Conservation (phyloP, 192 early-diverging fungal genomes). For the Spinellus fusiger region DNA sequence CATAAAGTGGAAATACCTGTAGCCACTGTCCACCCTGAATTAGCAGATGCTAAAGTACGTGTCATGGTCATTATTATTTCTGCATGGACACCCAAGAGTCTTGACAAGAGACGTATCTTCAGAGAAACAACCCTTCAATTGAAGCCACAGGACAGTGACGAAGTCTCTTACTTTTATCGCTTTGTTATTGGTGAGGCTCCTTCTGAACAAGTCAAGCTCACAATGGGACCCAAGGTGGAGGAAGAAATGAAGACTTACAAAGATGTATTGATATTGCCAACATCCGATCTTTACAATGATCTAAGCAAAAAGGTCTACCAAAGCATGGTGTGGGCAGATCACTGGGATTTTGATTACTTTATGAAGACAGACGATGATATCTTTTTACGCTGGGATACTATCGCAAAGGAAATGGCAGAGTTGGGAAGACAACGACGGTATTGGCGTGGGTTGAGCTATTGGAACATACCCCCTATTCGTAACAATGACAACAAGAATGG, state of each 20-base stretch:
- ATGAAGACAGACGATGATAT: conserved; percentile 59
- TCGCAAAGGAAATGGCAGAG: conserved; percentile 37
- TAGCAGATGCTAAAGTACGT: conserved; percentile 31
- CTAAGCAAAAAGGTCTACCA: conserved; percentile 52
- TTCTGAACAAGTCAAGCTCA: conserved; percentile 25
- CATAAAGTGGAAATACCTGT: conserved; percentile 24
- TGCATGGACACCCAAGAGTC: conserved; percentile 50
- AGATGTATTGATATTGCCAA: conserved; percentile 49
- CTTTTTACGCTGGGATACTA: conserved; percentile 53
- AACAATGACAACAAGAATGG: conserved; percentile 47
- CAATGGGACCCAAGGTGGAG: conserved; percentile 40
- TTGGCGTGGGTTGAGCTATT: conserved; percentile 52
- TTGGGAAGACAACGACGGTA: conserved; percentile 43
- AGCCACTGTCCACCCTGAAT: conserved; percentile 14
- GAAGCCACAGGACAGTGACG: conserved; percentile 32
- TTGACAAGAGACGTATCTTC: conserved; percentile 37
- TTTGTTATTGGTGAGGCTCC: conserved; percentile 51
- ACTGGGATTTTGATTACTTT: conserved; percentile 48
- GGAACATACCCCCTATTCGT: conserved; percentile 55
- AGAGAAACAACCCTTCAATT: conserved; percentile 45
- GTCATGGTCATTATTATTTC: conserved; percentile 49
- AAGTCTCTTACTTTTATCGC: conserved; percentile 41
- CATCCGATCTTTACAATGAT: conserved; percentile 46
- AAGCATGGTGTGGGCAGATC: conserved; percentile 48
- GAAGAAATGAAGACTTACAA: conserved; percentile 38